These are phyloP conservation scores for Bassia scoparia DNA, from an alignment of 148 eudicot species.

Conservation along the genomic window DNA sequence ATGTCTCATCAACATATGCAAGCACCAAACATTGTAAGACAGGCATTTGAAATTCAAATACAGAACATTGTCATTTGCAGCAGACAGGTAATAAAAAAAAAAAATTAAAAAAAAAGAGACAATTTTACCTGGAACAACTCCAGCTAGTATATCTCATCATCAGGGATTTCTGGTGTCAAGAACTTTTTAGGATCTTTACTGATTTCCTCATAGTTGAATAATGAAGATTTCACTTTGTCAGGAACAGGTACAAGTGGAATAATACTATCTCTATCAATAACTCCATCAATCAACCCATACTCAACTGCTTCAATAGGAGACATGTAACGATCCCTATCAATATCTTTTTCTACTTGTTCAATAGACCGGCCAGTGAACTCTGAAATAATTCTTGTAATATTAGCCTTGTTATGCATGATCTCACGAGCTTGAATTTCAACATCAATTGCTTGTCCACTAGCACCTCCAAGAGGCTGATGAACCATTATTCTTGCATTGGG, in stretches of 20 bases:
- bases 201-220: slow-evolving; percentile 43
- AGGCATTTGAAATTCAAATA: background rate
- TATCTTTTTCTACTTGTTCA: slow-evolving; percentile 77
- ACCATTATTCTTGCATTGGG: slow-evolving; percentile 85
- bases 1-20: background rate
- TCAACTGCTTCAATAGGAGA: slow-evolving; percentile 95
- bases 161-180: slow-evolving; percentile 73
- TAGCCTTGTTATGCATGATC: slow-evolving; percentile 61
- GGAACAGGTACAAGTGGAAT: slow-evolving; percentile 79
- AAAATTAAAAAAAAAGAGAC: background rate
- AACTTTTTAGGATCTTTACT: slow-evolving; percentile 61
- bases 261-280: slow-evolving; percentile 70
- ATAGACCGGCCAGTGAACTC: slow-evolving; percentile 57
- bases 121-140: slow-evolving; percentile 19
- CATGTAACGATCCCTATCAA: slow-evolving; percentile 81
- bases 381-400: slow-evolving; percentile 51
- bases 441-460: slow-evolving; percentile 65
- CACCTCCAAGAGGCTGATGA: slow-evolving; percentile 88
- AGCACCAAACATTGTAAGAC: background rate
- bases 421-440: slow-evolving; percentile 83
- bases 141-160: slow-evolving; percentile 63
- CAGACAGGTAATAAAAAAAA: too few species aligned
- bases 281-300: slow-evolving; percentile 83
- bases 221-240: slow-evolving; percentile 50
- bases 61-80: background rate